phyloP scores from a whole-genome alignment of 768 basidiomycete species.

The Lactarius deliciosus region DNA sequence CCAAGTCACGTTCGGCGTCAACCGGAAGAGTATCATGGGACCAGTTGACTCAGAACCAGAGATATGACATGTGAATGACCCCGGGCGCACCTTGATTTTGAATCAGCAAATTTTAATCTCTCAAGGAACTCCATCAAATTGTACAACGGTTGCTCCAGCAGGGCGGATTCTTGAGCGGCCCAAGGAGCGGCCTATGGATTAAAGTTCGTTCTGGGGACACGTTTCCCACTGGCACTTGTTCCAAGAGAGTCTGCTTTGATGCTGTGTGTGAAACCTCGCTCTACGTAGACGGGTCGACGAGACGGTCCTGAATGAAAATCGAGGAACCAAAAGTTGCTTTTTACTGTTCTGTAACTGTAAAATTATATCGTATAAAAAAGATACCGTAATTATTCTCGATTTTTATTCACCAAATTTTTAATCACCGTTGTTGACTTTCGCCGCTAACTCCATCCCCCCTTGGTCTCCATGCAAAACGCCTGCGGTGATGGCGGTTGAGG shows the following conservation, averaged over 20 bases:
- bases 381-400: not conserved
- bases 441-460: not conserved
- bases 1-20: not conserved
- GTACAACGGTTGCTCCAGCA: not conserved
- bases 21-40: not conserved
- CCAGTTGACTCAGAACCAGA: not conserved
- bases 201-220: too few species aligned
- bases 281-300: not conserved
- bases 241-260: not conserved
- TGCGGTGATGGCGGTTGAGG: not conserved
- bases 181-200: too few species aligned
- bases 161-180: not conserved
- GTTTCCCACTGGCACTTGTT: not conserved
- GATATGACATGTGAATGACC: not conserved
- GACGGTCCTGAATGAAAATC: not conserved
- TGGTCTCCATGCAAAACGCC: not conserved
- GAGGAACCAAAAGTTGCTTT: too few species aligned
- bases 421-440: not conserved
- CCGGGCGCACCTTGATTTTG: not conserved
- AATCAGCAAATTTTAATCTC: not conserved
- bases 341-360: not conserved
- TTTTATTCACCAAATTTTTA: not conserved
- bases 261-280: too few species aligned
- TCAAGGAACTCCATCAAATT: not conserved
- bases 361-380: not conserved